Conservation (phyloP, 2,329 filamentous ascomycete species). For the Sporothrix pseudoabietina region DNA sequence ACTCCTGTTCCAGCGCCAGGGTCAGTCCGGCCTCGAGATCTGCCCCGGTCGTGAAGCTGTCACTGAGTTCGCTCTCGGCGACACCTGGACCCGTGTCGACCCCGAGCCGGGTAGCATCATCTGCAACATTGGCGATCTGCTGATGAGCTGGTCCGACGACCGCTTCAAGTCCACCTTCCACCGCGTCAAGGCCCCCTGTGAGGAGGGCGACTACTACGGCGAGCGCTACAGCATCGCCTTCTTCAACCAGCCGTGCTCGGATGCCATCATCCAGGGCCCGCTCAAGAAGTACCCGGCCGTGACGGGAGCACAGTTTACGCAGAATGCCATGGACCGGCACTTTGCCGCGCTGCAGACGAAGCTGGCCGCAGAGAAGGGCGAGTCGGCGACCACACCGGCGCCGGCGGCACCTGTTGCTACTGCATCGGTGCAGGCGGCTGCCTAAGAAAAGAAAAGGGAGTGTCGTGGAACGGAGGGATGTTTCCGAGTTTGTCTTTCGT, state of each 20-base stretch:
- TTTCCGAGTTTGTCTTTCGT: neutral
- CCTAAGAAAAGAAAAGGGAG: conserved; percentile 1
- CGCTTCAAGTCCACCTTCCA: conserved; percentile 68
- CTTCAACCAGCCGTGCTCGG: conserved; percentile 59
- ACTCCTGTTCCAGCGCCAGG: conserved; percentile 62
- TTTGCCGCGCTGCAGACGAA: conserved; percentile 36
- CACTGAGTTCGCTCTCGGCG: conserved; percentile 60
- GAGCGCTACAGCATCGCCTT: conserved; percentile 66
- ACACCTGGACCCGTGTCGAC: conserved; percentile 65
- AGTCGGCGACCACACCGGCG: neutral
- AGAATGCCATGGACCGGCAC: conserved; percentile 36
- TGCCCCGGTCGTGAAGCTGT: conserved; percentile 64
- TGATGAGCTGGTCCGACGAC: conserved; percentile 69
- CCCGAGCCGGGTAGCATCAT: conserved; percentile 57
- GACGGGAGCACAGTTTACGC: conserved; percentile 62
- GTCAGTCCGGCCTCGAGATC: conserved; percentile 64
- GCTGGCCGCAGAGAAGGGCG: conserved; percentile 27
- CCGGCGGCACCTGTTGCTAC: neutral
- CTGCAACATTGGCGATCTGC: conserved; percentile 66
- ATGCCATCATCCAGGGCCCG: conserved; percentile 62
- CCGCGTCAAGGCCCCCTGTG: conserved; percentile 62
- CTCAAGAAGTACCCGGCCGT: conserved; percentile 63
- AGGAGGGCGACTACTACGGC: conserved; percentile 57
- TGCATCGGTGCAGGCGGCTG: conserved; percentile 5
- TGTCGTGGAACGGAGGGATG: neutral